These are phyloP conservation scores for Podosphaera aphanis DNA, from an alignment of 2,329 filamentous ascomycete species.

Conservation along the genomic window DNA sequence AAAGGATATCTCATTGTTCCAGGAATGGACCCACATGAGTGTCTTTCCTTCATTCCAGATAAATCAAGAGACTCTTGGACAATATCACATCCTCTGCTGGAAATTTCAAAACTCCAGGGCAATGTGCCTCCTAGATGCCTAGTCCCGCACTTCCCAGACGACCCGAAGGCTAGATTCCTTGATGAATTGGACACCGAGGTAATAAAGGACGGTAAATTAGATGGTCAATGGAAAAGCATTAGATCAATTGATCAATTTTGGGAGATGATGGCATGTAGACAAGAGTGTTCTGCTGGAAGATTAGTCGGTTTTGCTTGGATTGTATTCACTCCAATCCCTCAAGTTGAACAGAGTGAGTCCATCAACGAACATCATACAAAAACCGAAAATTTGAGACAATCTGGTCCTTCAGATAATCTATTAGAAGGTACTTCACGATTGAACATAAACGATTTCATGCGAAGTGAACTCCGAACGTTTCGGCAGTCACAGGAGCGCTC, in stretches of 20 bases:
- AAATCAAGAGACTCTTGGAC: constrained; percentile 27
- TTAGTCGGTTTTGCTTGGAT: constrained; percentile 92
- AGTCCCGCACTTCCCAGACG: constrained; percentile 79
- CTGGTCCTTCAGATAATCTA: not conserved
- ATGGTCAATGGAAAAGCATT: constrained; percentile 62
- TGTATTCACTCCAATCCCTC: constrained; percentile 32
- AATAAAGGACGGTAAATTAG: constrained; percentile 30
- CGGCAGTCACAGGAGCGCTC: constrained; percentile 7
- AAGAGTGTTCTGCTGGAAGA: constrained; percentile 82
- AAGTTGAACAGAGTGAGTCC: not conserved
- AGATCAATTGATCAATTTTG: constrained; percentile 77
- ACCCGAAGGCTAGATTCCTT: constrained; percentile 78
- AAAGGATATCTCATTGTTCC: constrained; percentile 72
- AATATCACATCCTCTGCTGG: constrained; percentile 46
- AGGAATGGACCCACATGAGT: constrained; percentile 63
- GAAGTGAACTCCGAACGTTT: not conserved
- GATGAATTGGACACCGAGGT: constrained; percentile 74
- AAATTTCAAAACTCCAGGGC: constrained; percentile 36
- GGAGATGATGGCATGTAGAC: constrained; percentile 93
- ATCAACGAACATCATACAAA: not conserved
- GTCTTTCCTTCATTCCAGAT: constrained; percentile 50
- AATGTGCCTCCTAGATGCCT: constrained; percentile 59
- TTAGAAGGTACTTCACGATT: not conserved
- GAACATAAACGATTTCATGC: not conserved
- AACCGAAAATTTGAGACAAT: not conserved